Evolutionary conservation across 1,284 basidiomycete genomes (phyloP).

Genomic region (Veloboletus limbatus): DNA sequence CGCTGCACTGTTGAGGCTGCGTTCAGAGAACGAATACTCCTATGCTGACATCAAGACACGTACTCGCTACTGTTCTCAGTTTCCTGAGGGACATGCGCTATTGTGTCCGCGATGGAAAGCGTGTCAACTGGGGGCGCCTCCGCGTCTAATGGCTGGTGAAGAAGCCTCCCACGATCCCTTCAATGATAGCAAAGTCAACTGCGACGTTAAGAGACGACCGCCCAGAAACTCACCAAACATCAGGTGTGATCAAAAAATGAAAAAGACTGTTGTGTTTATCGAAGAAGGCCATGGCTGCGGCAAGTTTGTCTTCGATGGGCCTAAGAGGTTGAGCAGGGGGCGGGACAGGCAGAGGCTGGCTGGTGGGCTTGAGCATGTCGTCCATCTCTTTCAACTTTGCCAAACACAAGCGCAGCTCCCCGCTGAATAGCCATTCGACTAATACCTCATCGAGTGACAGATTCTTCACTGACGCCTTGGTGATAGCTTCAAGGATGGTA

Average conservation of each 20-base stretch:
- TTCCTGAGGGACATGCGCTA: neutral
- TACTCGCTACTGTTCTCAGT: neutral
- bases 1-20: neutral
- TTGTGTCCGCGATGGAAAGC: too few species aligned
- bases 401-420: neutral
- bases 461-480: too few species aligned
- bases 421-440: neutral
- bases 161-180: neutral
- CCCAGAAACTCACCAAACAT: neutral
- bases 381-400: neutral
- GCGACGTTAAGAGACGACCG: neutral
- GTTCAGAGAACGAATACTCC: neutral
- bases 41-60: neutral
- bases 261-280: neutral
- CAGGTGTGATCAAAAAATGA: neutral
- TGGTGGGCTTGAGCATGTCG: neutral
- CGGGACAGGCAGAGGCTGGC: neutral
- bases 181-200: neutral
- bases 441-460: neutral
- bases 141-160: neutral
- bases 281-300: neutral
- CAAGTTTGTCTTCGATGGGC: neutral
- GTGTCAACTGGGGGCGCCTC: neutral
- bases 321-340: neutral
- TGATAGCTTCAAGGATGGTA: neutral